Base-by-base conservation (phyloP, 179 eudicot species). In the Actinidia chinensis region DNA sequence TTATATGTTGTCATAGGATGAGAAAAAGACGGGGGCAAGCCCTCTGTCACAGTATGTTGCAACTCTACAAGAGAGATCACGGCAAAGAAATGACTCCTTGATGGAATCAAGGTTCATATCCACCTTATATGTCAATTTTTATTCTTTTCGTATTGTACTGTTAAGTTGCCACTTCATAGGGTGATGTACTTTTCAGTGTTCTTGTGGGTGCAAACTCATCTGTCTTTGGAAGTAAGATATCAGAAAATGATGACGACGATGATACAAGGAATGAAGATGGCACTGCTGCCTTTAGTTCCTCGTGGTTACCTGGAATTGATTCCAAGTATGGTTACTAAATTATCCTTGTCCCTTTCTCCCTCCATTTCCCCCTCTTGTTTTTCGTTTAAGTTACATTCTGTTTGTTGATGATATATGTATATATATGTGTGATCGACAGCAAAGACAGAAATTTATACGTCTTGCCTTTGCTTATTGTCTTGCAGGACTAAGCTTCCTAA, bases 41-140 rank as follows among this genome's bases (percentile, higher is more conserved):
- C 99, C 99, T 76, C 81, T 95, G 79, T 88, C 95, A 10, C 84
- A 87, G 76, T 87, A 90, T 83, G 93, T 79, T 67, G 88, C 84
- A 40, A 82, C 86, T 47, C 74, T 95, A 76, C 97, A 83, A 61
- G 81, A 84, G 78, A 91, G 83, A 84, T 95, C 97, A 44, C 91
- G 88, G 59, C 88, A 95, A 86, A 89, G 93, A 82, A 90, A 52
- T 22, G 86, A 79, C 68, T 83, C 95, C 2, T 75, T 93, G 69
- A 75, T 47, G 54, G 94, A 87, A 82, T 90, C 99, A 81, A 95
- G 98, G 99, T 95, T 82, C 51, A 67, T 72, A 20, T 14, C 54
- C 40, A 51, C 66, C 76, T 28, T 71, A 51, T 67, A 36, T 54
- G 51, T 67, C 42, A 20, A 18, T 51, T 15, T 15, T 4, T 28